Conservation (phyloP, 164 flowering plant species). For the Magnolia changhungtana region DNA sequence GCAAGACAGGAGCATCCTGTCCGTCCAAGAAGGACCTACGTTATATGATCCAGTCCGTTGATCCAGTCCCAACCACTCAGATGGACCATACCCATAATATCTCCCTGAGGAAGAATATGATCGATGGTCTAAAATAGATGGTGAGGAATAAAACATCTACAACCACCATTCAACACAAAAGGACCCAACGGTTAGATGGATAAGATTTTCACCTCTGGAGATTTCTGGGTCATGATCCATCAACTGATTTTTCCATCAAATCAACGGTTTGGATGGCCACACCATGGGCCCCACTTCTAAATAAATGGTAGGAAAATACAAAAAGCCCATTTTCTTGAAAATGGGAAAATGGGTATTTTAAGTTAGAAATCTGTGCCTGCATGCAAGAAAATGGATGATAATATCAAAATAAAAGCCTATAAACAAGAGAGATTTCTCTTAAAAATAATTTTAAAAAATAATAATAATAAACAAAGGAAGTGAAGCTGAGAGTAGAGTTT, state of each 20-base stretch:
- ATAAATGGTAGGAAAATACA: too few species aligned
- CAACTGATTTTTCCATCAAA: neutral
- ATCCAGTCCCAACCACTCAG: neutral
- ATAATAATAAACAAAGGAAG: neutral
- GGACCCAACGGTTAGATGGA: neutral
- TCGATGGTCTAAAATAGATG: too few species aligned
- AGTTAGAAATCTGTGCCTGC: neutral
- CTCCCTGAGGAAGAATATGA: too few species aligned
- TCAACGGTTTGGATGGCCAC: neutral
- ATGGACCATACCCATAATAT: too few species aligned
- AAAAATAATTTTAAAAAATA: neutral
- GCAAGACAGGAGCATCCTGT: neutral
- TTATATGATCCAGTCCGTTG: neutral
- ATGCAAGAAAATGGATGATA: neutral
- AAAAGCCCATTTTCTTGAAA: neutral
- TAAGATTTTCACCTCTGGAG: neutral
- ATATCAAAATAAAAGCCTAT: neutral
- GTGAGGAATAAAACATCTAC: too few species aligned
- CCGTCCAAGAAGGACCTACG: neutral
- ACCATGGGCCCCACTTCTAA: neutral
- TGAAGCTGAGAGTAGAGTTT: neutral
- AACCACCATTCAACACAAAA: too few species aligned
- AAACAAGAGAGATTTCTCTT: neutral
- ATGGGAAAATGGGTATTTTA: neutral
- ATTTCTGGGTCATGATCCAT: neutral